Evolutionary conservation across 345 rosid species (phyloP).

Genomic region (Noccaea caerulescens): DNA sequence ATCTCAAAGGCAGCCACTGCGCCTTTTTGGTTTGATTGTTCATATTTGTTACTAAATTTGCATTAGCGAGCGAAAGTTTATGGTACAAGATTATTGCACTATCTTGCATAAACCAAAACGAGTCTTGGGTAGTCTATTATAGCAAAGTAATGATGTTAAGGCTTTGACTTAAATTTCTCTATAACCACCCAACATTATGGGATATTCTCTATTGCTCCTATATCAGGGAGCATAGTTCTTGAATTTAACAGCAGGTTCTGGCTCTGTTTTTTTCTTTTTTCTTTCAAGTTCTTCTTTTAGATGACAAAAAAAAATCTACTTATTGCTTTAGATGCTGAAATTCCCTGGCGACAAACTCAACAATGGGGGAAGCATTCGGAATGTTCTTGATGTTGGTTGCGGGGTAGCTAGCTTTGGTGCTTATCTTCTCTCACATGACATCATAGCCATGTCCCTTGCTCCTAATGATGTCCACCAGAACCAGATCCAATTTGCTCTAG

Average conservation of each 20-base stretch:
- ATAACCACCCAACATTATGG: not conserved
- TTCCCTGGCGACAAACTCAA: constrained; percentile 86
- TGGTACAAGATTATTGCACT: not conserved
- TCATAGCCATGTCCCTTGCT: constrained; percentile 92
- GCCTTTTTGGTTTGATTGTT: not conserved
- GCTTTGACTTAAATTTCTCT: not conserved
- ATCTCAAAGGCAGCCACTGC: not conserved
- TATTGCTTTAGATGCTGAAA: constrained; percentile 84
- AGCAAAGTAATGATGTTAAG: constrained; percentile 1
- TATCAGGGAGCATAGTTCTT: constrained; percentile 20
- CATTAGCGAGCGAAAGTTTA: not conserved
- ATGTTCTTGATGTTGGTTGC: constrained; percentile 95
- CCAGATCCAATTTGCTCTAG: constrained; percentile 96
- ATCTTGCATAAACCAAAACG: not conserved
- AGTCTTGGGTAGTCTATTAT: not conserved
- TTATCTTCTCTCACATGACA: constrained; percentile 80
- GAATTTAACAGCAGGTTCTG: constrained; percentile 23
- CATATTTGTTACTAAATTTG: not conserved
- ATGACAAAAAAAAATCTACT: constrained; percentile 37
- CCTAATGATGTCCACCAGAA: constrained; percentile 99
- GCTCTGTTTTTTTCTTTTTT: constrained; percentile 12
- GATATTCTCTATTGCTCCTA: constrained; percentile 9
- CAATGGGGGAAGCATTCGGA: constrained; percentile 79
- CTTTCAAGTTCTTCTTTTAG: constrained; percentile 35
- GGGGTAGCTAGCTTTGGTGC: constrained; percentile 99